Evolutionary conservation across 108 stramenopile species (phyloP), one percentile per base, ranked within the genome.

Genomic region (Discostella pseudostelligera): DNA sequence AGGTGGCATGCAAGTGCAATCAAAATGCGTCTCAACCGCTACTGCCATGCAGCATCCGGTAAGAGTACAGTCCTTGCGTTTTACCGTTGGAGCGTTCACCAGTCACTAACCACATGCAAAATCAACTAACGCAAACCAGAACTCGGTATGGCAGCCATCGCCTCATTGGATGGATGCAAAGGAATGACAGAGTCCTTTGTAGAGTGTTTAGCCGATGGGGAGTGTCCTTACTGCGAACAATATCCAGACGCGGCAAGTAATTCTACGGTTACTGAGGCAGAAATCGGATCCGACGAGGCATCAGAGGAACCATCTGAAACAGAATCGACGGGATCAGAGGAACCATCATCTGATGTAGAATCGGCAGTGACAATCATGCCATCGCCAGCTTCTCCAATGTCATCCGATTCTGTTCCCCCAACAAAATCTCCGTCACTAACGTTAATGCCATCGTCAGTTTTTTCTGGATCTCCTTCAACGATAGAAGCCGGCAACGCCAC

Each of bases 11-110:
- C 47, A 16, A 20, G 36, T 54, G 76, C 76, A 17, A 62, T 77
- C 16, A 77, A 77, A 61, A 65, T 77, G 64, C 51, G 76, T 43
- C 65, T 77, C 28, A 77, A 77, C 29, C 43, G 76, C 26, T 77
- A 77, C 35, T 77, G 76, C 25, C 76, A 70, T 44, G 76, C 76
- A 3, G 68, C 69, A 44, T 37, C 42, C 1, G n/a, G n/a, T n/a
- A n/a, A n/a, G n/a, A n/a, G n/a, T n/a, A n/a, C n/a, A n/a, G n/a
- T n/a, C n/a, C n/a, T n/a, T n/a, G n/a, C n/a, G n/a, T n/a, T n/a
- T n/a, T n/a, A n/a, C n/a, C n/a, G n/a, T n/a, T n/a, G n/a, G n/a
- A n/a, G n/a, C n/a, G n/a, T n/a, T n/a, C n/a, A n/a, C n/a, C n/a
- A n/a, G n/a, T n/a, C n/a, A n/a, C n/a, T n/a, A n/a, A n/a, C n/a